A percentile compares a stretch with the other conserved stretches of the same genome.
Conservation (phyloP, 108 stramenopile genomes). For the Conticribra guillardii region DNA sequence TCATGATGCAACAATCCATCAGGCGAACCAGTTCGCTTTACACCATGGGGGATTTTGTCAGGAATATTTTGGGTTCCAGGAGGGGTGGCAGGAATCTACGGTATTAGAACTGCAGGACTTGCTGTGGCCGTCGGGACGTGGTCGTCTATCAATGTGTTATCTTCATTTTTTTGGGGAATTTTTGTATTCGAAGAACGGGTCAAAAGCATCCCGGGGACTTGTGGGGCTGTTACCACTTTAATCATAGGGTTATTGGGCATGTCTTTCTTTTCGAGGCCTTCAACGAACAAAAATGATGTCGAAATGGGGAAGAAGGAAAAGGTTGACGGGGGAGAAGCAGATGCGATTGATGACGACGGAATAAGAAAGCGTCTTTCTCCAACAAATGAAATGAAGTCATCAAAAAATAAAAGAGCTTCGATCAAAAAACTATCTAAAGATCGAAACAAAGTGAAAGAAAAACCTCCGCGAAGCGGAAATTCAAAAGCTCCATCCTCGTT, state of each 20-base stretch:
- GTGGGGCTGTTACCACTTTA: constrained; percentile 24
- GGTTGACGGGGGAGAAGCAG: not conserved
- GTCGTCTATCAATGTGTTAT: constrained; percentile 69
- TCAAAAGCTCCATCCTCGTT: not conserved
- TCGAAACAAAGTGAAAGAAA: not conserved
- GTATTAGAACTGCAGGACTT: constrained; percentile 72
- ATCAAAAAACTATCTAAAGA: not conserved
- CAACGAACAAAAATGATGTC: constrained; percentile 4
- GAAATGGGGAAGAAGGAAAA: not conserved
- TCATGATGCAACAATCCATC: no score
- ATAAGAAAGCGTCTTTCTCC: constrained; percentile 5
- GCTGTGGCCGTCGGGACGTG: constrained; percentile 76
- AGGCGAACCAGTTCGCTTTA: constrained; percentile 53
- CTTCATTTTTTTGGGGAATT: constrained; percentile 64
- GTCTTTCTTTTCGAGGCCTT: constrained; percentile 30
- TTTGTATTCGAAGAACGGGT: constrained; percentile 66
- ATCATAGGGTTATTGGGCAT: constrained; percentile 36
- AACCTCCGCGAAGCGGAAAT: not conserved
- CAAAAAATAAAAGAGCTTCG: not conserved
- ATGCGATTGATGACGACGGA: constrained; percentile 9
- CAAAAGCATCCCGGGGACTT: constrained; percentile 25
- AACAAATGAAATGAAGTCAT: constrained; percentile 7
- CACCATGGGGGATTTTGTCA: constrained; percentile 74
- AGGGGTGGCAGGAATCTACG: constrained; percentile 56
- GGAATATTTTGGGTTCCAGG: constrained; percentile 80